These are phyloP conservation scores for Kodamaea nitidulidarum DNA, from an alignment of 805 yeast species.

Conservation along the genomic window DNA sequence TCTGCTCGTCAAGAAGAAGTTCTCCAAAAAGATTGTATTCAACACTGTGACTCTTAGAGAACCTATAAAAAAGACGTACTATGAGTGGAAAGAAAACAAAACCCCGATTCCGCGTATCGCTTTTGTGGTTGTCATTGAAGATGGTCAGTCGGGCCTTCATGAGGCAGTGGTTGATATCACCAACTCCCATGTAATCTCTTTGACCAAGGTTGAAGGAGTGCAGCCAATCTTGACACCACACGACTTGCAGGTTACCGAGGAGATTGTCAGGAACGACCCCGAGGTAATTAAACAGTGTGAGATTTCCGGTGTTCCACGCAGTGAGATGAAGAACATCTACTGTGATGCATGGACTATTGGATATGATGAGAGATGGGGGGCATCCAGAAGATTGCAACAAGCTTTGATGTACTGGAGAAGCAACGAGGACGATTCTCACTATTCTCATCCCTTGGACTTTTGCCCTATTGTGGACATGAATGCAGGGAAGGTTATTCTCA, in stretches of 20 bases:
- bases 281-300: conserved; percentile 69
- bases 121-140: conserved; percentile 57
- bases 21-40: conserved; percentile 45
- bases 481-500: conserved; percentile 60
- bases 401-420: conserved; percentile 76
- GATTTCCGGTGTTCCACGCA: conserved; percentile 61
- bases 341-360: conserved; percentile 72
- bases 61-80: conserved; percentile 61
- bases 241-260: conserved; percentile 62
- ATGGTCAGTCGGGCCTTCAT: conserved; percentile 57
- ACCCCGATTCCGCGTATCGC: conserved; percentile 68
- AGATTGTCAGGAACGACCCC: conserved; percentile 64
- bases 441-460: conserved; percentile 74
- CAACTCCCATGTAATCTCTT: conserved; percentile 42
- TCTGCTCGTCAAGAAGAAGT: conserved; percentile 46
- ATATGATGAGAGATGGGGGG: conserved; percentile 75
- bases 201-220: conserved; percentile 51
- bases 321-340: conserved; percentile 56
- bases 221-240: conserved; percentile 74
- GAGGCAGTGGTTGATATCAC: conserved; percentile 68
- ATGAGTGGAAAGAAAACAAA: conserved; percentile 59
- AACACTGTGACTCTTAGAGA: conserved; percentile 70
- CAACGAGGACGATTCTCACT: conserved; percentile 72
- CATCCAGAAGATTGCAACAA: conserved; percentile 70
- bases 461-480: conserved; percentile 79